These are phyloP conservation scores for Candida easanensis DNA, from an alignment of 805 yeast species.

Conservation along the genomic window DNA sequence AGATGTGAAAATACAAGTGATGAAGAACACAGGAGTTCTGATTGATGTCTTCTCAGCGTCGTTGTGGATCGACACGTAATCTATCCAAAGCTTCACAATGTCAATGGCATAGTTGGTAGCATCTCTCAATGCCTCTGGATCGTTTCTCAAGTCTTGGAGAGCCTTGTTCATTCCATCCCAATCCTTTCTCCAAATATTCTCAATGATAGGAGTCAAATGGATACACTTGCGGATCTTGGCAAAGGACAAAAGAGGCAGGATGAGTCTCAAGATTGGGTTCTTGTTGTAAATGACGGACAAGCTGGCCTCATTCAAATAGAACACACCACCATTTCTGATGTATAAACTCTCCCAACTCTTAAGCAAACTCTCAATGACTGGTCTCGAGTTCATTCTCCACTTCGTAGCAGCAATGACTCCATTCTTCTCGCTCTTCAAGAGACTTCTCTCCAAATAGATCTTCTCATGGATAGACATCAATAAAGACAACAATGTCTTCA, in stretches of 20 bases:
- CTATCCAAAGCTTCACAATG: constrained; percentile 68
- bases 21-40: constrained; percentile 73
- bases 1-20: constrained; percentile 66
- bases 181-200: constrained; percentile 60
- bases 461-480: constrained; percentile 66
- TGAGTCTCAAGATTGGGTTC: constrained; percentile 57
- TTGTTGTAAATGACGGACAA: constrained; percentile 42
- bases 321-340: constrained; percentile 59
- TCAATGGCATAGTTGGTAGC: constrained; percentile 56
- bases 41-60: constrained; percentile 67
- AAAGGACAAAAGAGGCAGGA: constrained; percentile 62
- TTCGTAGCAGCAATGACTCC: constrained; percentile 48
- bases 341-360: constrained; percentile 68
- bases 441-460: constrained; percentile 50
- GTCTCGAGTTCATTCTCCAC: constrained; percentile 66
- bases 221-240: constrained; percentile 66
- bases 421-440: constrained; percentile 33
- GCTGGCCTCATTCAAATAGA: constrained; percentile 49
- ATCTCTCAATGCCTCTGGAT: constrained; percentile 64
- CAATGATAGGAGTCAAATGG: constrained; percentile 58
- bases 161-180: constrained; percentile 64
- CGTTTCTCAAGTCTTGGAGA: constrained; percentile 44
- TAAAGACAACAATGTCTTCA: constrained; percentile 51
- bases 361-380: constrained; percentile 53
- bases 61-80: constrained; percentile 59